A percentile compares a stretch with the other conserved stretches of the same genome.
These are phyloP conservation scores for Kodamaea neixiangensis DNA, from an alignment of 805 yeast genomes.

Conservation along the genomic window DNA sequence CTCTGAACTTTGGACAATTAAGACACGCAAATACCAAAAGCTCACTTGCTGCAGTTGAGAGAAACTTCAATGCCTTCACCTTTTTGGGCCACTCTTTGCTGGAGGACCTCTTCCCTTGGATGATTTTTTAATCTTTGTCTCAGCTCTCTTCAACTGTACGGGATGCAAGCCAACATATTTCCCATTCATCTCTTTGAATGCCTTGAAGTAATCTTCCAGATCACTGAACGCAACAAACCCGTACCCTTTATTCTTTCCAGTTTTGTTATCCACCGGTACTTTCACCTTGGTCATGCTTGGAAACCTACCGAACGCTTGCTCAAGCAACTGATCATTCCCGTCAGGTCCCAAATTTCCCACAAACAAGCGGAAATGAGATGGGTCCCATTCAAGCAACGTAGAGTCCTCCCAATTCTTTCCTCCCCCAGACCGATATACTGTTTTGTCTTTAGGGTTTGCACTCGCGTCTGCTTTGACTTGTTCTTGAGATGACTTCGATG, in stretches of 20 bases:
- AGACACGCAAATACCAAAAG: no score
- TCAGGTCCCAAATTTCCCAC: slow-evolving; percentile 72
- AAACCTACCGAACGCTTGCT: slow-evolving; percentile 55
- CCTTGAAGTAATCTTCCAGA: slow-evolving; percentile 66
- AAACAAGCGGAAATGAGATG: slow-evolving; percentile 67
- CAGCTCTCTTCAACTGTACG: slow-evolving; percentile 66
- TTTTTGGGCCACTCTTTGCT: background rate
- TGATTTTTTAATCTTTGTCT: slow-evolving; percentile 39
- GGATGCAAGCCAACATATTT: slow-evolving; percentile 77
- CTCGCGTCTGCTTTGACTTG: background rate
- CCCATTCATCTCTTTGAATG: slow-evolving; percentile 76
- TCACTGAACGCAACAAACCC: slow-evolving; percentile 72
- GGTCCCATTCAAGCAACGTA: slow-evolving; percentile 62
- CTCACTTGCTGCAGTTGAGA: no score
- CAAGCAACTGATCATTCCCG: slow-evolving; percentile 58
- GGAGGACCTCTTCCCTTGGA: slow-evolving; percentile 31
- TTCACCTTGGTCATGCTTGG: slow-evolving; percentile 56
- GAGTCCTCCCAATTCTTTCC: slow-evolving; percentile 51
- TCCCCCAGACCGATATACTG: slow-evolving; percentile 23
- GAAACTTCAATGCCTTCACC: no score
- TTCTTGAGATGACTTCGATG: background rate
- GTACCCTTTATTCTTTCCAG: slow-evolving; percentile 59
- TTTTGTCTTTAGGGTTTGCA: background rate
- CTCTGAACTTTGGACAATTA: no score
- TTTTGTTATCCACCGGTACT: slow-evolving; percentile 54